Evolutionary conservation across 1,139 yeast genomes (phyloP).

Genomic region (Saccharomyces hybrid): DNA sequence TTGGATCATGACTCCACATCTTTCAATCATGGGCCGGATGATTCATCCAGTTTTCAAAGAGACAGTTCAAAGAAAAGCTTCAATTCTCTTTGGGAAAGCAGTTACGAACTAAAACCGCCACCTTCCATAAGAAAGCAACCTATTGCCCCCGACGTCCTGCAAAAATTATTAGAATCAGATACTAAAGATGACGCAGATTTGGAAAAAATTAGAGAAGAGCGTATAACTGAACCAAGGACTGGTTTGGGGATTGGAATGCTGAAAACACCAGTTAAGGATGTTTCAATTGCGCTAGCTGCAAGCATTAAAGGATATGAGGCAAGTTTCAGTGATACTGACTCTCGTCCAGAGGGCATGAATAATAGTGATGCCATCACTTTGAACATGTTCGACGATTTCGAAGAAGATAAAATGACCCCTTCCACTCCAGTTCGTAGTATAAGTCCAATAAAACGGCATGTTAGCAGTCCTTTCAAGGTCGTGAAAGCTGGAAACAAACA

Average conservation of each 20-base stretch:
- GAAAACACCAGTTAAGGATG: conserved; percentile 12
- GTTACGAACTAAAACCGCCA: conserved; percentile 3
- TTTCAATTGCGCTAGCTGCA: conserved; percentile 8
- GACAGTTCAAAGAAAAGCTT: neutral
- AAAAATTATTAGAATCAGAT: neutral
- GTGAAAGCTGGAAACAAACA: conserved; percentile 6
- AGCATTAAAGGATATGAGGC: conserved; percentile 10
- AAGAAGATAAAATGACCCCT: neutral
- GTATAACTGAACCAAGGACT: conserved; percentile 2
- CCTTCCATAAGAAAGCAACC: neutral
- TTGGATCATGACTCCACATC: conserved; percentile 9
- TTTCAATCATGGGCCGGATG: conserved; percentile 2
- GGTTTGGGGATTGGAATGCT: conserved; percentile 5
- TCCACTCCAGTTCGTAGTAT: neutral
- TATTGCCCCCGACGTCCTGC: neutral
- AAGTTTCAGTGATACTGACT: neutral
- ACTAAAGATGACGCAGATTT: neutral
- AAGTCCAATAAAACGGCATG: conserved; percentile 12
- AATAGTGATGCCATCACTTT: neutral
- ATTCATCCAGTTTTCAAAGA: conserved; percentile 3
- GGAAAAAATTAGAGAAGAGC: conserved; percentile 2
- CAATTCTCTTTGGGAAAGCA: conserved; percentile 7
- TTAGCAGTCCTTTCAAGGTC: conserved; percentile 24
- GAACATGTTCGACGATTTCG: neutral
- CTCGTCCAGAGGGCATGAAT: neutral